Conservation (phyloP, 371 early-diverging fungal genomes). For the Mucor racemosus region DNA sequence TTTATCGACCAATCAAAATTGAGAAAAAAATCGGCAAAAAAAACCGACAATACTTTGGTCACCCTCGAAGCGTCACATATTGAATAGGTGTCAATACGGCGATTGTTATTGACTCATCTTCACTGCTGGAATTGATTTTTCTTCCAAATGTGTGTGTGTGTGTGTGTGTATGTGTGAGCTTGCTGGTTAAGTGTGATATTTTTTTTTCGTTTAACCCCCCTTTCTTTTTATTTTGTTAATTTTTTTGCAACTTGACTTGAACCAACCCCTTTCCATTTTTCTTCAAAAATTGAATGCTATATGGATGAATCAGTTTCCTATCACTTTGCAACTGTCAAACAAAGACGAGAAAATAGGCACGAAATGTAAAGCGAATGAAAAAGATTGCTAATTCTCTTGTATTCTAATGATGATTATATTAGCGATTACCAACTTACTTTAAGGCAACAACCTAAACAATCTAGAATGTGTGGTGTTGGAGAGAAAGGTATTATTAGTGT, state of each 20-base stretch:
- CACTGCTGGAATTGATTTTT: background rate
- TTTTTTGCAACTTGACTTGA: background rate
- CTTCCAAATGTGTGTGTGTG: background rate
- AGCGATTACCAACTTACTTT: constrained; percentile 76
- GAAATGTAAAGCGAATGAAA: constrained; percentile 47
- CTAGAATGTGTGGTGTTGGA: constrained; percentile 92
- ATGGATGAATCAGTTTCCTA: constrained; percentile 62
- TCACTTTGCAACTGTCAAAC: constrained; percentile 63
- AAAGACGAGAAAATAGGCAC: constrained; percentile 59
- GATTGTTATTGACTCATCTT: no score
- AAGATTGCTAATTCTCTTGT: background rate
- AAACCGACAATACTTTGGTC: no score
- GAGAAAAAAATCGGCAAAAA: no score
- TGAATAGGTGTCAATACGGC: no score
- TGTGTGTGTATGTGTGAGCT: no score
- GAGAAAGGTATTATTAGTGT: constrained; percentile 72
- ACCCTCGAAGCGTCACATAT: no score
- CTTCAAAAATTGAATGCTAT: constrained; percentile 13
- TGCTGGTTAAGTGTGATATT: no score
- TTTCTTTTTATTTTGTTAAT: constrained; percentile 1
- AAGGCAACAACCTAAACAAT: constrained; percentile 92
- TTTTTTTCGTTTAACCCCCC: background rate
- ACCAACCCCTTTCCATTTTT: constrained; percentile 2
- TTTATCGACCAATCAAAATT: no score
- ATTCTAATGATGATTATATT: constrained; percentile 2